phyloP scores from a whole-genome alignment of 148 eudicot species.

The Nepenthes gracilis region DNA sequence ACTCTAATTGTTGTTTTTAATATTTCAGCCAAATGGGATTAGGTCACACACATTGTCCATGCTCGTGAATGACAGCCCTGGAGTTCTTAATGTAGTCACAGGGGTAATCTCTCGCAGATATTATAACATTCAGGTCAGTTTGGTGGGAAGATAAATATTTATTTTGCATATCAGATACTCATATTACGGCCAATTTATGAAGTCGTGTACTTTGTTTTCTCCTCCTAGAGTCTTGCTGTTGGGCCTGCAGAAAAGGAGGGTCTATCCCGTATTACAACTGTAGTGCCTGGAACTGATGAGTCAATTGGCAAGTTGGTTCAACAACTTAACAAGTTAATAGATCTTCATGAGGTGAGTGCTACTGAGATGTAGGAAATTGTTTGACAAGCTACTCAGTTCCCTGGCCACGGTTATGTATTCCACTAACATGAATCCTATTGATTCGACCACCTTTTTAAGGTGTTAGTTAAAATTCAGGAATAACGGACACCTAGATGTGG shows the following conservation, averaged over 20 bases:
- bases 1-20: not conserved
- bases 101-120: conserved; percentile 84
- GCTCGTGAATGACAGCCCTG: conserved; percentile 68
- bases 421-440: too few relatives aligned
- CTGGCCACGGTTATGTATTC: too few relatives aligned
- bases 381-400: too few relatives aligned
- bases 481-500: too few relatives aligned
- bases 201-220: not conserved
- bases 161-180: too few relatives aligned
- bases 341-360: conserved; percentile 65
- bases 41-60: conserved; percentile 77
- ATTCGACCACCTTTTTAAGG: too few relatives aligned
- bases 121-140: conserved; percentile 70
- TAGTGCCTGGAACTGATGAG: conserved; percentile 82
- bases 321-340: conserved; percentile 70
- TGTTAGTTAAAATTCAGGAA: too few relatives aligned
- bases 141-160: not conserved
- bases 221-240: conserved; percentile 74
- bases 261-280: conserved; percentile 81
- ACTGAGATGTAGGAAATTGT: not conserved
- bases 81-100: conserved; percentile 74
- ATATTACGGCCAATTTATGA: too few relatives aligned
- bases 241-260: conserved; percentile 81
- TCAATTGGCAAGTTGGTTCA: conserved; percentile 70
- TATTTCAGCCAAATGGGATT: conserved; percentile 62